Base-by-base conservation (phyloP, 331 rosid genomes). In the Acacia concinna region DNA sequence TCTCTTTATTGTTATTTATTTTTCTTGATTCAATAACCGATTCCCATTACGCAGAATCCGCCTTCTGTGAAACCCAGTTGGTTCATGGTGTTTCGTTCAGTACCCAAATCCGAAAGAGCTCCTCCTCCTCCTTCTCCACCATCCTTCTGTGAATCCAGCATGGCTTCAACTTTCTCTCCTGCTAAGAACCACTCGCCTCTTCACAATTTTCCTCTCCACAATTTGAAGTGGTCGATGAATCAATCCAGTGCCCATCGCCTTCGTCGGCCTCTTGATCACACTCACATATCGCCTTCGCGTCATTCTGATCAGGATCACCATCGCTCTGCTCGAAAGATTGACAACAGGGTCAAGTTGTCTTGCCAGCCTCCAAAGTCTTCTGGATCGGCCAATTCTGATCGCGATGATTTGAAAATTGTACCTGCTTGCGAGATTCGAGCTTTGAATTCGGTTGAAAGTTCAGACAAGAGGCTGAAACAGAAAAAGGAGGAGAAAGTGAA, bases 201-300 rank as follows among this genome's bases (percentile, higher is more conserved):
- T 20, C 73, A 54, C 32, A 52, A 66, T 57, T 84, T 18, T 30
- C 37, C 79, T 21, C 60, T 73, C 6, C 25, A 82, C 56, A 44
- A 57, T 13, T 57, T 81, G 25, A 86, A 80, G 54, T 86, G 87
- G 89, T 40, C 85, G 14, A 62, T 28, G 51, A 69, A 20, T 64
- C 73, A 47, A 0, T 34, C 81, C 46, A 23, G 27, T 37, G 2
- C 44, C 14, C 68, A 49, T 3, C 40, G 62, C 73, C 41, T 38
- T 5, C 34, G 51, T 4, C 2, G 65, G 65, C 8, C 31, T 5
- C 44, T 38, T 20, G 76, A 49, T 31, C 30, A 44, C 6, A 32
- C 56, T 8, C 59, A 17, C 28, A 8, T 60, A 28, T 35, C 74
- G 2, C 75, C 68, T 15, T 15, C 28, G 11, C 60, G 11, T 13